phyloP scores from a whole-genome alignment of 2,329 filamentous ascomycete genomes.

The Ascochyta pisi region DNA sequence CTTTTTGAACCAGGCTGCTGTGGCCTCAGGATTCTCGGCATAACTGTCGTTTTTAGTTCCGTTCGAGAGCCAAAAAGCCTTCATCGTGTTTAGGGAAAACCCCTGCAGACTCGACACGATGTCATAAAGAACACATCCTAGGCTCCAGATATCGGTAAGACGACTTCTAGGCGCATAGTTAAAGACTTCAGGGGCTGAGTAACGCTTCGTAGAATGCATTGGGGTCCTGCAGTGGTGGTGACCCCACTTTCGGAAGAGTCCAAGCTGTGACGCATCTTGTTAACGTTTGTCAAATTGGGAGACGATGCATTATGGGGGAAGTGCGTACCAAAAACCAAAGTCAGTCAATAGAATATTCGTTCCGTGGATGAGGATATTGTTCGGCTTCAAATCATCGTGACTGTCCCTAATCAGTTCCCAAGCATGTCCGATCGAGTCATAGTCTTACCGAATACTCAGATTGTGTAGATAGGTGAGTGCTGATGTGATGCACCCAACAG shows the following conservation, averaged over 20 bases:
- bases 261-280: slow-evolving; percentile 3
- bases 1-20: background rate
- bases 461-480: slow-evolving; percentile 4
- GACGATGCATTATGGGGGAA: background rate
- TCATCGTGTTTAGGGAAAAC: background rate
- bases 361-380: slow-evolving; percentile 29
- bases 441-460: background rate
- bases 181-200: slow-evolving; percentile 27
- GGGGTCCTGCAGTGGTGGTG: slow-evolving; percentile 24
- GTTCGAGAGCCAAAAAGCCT: slow-evolving; percentile 14
- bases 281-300: background rate
- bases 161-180: slow-evolving; percentile 20
- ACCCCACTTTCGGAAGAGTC: slow-evolving; percentile 27
- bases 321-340: slow-evolving; percentile 24
- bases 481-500: slow-evolving; percentile 17
- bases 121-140: slow-evolving; percentile 26
- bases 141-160: slow-evolving; percentile 23
- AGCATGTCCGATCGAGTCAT: no score
- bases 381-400: slow-evolving; percentile 29
- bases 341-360: slow-evolving; percentile 25
- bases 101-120: slow-evolving; percentile 18
- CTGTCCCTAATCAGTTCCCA: background rate
- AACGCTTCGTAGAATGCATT: slow-evolving; percentile 18
- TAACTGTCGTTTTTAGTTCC: slow-evolving; percentile 23
- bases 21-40: slow-evolving; percentile 19